These are phyloP conservation scores for Venturia asperata DNA, from an alignment of 2,329 filamentous ascomycete genomes.

Conservation along the genomic window DNA sequence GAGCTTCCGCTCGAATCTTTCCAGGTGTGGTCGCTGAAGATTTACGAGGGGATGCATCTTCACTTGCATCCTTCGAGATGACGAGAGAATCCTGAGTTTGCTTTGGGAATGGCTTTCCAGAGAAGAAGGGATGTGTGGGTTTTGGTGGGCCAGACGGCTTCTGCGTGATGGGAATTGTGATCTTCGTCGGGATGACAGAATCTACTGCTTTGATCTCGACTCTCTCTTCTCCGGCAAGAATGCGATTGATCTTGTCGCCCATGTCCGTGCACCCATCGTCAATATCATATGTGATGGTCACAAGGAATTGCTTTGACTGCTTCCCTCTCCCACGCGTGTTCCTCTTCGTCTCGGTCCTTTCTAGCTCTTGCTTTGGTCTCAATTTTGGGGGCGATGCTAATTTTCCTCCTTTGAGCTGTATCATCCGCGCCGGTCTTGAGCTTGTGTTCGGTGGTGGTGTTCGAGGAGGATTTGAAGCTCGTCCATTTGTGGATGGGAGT, in stretches of 20 bases:
- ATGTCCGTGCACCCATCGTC: not conserved
- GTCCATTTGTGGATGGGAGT: slow-evolving; percentile 32
- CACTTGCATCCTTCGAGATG: not conserved
- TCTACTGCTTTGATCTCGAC: not conserved
- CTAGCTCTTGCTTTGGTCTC: slow-evolving; percentile 14
- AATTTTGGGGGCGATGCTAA: slow-evolving; percentile 16
- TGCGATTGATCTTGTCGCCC: slow-evolving; percentile 6
- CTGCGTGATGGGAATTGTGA: not conserved
- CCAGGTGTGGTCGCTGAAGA: slow-evolving; percentile 40
- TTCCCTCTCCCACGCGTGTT: slow-evolving; percentile 24
- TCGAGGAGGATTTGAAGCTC: slow-evolving; percentile 37
- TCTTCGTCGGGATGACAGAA: not conserved
- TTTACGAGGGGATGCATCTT: slow-evolving; percentile 15
- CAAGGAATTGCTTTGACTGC: slow-evolving; percentile 23
- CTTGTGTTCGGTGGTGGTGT: slow-evolving; percentile 22
- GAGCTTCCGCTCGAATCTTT: slow-evolving; percentile 36
- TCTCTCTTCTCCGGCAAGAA: slow-evolving; percentile 12
- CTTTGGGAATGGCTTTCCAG: slow-evolving; percentile 37
- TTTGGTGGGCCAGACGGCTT: slow-evolving; percentile 23
- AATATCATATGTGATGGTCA: not conserved
- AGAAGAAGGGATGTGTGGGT: slow-evolving; percentile 62
- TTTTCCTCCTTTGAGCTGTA: slow-evolving; percentile 15
- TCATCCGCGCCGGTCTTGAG: slow-evolving; percentile 8
- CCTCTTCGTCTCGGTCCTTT: slow-evolving; percentile 45
- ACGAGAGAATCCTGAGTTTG: not conserved